Conservation (phyloP, 768 basidiomycete genomes). For the Sarcodon aspratus region DNA sequence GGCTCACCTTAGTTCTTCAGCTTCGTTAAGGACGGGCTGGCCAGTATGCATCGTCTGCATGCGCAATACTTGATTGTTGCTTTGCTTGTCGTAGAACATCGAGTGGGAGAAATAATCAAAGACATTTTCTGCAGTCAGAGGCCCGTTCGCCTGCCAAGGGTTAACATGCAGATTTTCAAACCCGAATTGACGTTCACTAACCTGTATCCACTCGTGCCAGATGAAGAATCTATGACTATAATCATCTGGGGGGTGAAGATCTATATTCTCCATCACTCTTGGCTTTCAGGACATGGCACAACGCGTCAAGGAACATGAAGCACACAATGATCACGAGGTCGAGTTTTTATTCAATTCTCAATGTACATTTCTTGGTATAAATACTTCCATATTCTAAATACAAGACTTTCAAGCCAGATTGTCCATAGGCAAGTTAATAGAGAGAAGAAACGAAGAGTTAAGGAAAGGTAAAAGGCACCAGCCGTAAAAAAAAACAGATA, state of each 20-base stretch:
- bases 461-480: not conserved
- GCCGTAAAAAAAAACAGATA: not conserved
- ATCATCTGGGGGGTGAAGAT: conserved; percentile 74
- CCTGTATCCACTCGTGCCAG: conserved; percentile 88
- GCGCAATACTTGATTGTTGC: conserved; percentile 83
- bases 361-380: no score
- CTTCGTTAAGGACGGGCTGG: conserved; percentile 65
- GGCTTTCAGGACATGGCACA: no score
- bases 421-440: no score
- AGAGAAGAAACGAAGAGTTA: no score
- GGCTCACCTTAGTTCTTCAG: conserved; percentile 74
- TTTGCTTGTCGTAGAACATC: conserved; percentile 92
- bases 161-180: conserved; percentile 1
- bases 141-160: conserved; percentile 53
- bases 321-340: no score
- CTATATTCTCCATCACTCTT: conserved; percentile 33
- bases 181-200: conserved; percentile 11
- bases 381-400: no score
- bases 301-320: no score
- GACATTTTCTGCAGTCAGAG: conserved; percentile 64
- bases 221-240: conserved; percentile 78
- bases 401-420: no score
- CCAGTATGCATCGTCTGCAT: conserved; percentile 91
- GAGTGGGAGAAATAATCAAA: conserved; percentile 86
- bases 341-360: no score